Base-by-base conservation (phyloP, 768 basidiomycete genomes). In the Lactifluus volemus region DNA sequence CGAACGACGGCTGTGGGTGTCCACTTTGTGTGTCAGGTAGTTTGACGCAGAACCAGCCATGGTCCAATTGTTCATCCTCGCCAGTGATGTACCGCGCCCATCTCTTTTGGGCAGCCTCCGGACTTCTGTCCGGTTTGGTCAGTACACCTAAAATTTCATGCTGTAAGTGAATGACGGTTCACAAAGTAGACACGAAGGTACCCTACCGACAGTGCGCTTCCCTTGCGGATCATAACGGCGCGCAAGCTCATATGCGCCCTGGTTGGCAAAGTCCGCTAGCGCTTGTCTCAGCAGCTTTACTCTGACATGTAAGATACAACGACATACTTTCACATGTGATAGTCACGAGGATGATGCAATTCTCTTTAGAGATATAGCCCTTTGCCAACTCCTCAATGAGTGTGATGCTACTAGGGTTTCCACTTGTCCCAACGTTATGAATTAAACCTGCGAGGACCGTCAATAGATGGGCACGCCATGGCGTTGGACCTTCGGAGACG, bases 251-350 rank as follows among this genome's bases (percentile, higher is more conserved):
- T 67, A 63, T 3, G 72, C 72, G 5, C 68, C 70, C 50, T 73
- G 72, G 44, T 69, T 73, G 29, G 73, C 72, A 36, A 69, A 69
- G 39, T 73, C 72, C 38, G 69, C 72, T 73, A 50, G 34, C 2
- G 39, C 25, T 9, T 38, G 21, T 34, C 39, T 48, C 30, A 59
- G 49, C n/a, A 17, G 8, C 6, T 9, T 52, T 32, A 14, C 25
- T 7, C 38, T 11, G 44, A 53, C 9, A 19, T 49, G 36, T 15
- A 53, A 21, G 10, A 47, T 30, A 49, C 10, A 44, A 25, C 15
- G 19, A 53, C 68, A 19, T 25, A 69, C 70, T 69, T 61, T 71
- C 70, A 45, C 70, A 70, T 0, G 70, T 60, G 12, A 70, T 65
- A 1, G 67, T 66, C 48, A 70, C 56, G n/a, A 71, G 67, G 32